These are phyloP conservation scores for Pneumocystis murina DNA, from an alignment of 1,139 yeast species.

Conservation along the genomic window DNA sequence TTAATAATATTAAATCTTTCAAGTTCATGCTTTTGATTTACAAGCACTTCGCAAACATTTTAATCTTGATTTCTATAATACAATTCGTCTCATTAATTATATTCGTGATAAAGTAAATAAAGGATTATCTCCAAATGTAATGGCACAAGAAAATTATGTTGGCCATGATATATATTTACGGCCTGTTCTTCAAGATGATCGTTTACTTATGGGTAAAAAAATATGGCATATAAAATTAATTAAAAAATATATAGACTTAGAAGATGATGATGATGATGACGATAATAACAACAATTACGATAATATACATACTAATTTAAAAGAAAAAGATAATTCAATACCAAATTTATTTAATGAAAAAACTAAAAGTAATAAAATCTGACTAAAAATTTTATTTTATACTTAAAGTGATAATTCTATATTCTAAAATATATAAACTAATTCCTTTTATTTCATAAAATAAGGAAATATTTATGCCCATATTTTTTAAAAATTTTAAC, in stretches of 20 bases:
- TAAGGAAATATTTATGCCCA: too few relatives aligned
- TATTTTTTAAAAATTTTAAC: too few relatives aligned
- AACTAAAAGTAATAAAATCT: too few relatives aligned
- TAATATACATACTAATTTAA: too few relatives aligned
- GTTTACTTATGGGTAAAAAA: slow-evolving; percentile 15
- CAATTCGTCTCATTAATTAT: slow-evolving; percentile 18
- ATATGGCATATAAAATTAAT: slow-evolving; percentile 1
- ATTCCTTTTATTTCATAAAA: too few relatives aligned
- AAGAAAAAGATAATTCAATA: too few relatives aligned
- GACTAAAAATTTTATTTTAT: too few relatives aligned
- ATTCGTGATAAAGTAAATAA: slow-evolving; percentile 14
- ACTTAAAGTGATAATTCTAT: too few relatives aligned
- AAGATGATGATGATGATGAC: background rate
- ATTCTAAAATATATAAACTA: too few relatives aligned
- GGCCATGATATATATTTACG: slow-evolving; percentile 16
- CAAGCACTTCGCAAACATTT: slow-evolving; percentile 4
- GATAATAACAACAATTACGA: background rate
- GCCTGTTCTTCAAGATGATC: slow-evolving; percentile 19
- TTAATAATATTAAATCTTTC: too few relatives aligned
- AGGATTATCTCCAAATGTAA: slow-evolving; percentile 10
- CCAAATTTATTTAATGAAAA: too few relatives aligned
- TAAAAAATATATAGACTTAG: background rate
- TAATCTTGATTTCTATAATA: slow-evolving; percentile 17
- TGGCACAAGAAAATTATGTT: slow-evolving; percentile 9
- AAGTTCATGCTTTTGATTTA: slow-evolving; percentile 16